Evolutionary conservation across 140 eudicot genomes (phyloP).

Genomic region (Flaveria floridana): DNA sequence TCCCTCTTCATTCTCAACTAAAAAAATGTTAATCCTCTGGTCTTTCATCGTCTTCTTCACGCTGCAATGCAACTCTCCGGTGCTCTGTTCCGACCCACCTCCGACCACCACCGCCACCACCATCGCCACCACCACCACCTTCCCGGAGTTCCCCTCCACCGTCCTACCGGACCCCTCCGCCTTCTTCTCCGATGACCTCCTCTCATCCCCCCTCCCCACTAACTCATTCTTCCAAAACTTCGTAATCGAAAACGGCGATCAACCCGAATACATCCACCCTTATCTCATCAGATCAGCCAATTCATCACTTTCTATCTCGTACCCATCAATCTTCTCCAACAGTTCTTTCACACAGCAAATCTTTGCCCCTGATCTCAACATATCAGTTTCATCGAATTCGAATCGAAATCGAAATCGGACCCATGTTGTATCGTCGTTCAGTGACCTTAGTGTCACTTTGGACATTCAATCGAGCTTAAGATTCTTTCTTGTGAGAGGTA

Average conservation of each 20-base stretch:
- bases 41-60: neutral
- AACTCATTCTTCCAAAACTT: slow-evolving; percentile 29
- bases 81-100: neutral
- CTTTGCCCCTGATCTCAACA: slow-evolving; percentile 26
- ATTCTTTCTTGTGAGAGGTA: slow-evolving; percentile 28
- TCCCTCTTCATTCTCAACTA: neutral
- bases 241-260: slow-evolving; percentile 18
- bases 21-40: slow-evolving; percentile 1
- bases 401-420: slow-evolving; percentile 1
- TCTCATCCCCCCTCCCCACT: slow-evolving; percentile 31
- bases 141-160: slow-evolving; percentile 21
- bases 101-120: slow-evolving; percentile 6
- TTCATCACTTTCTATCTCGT: slow-evolving; percentile 26
- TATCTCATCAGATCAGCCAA: slow-evolving; percentile 22
- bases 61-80: slow-evolving; percentile 4
- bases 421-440: slow-evolving; percentile 25
- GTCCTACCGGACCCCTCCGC: slow-evolving; percentile 25
- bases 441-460: slow-evolving; percentile 28
- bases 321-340: slow-evolving; percentile 24
- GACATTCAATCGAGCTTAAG: slow-evolving; percentile 22
- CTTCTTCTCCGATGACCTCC: slow-evolving; percentile 19
- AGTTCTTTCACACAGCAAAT: slow-evolving; percentile 15
- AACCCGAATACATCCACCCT: slow-evolving; percentile 32
- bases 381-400: slow-evolving; percentile 7
- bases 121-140: slow-evolving; percentile 3